A percentile compares a stretch with the other conserved stretches of the same genome.
phyloP scores from a whole-genome alignment of 2,329 filamentous ascomycete genomes.

The Xylaria sp. region DNA sequence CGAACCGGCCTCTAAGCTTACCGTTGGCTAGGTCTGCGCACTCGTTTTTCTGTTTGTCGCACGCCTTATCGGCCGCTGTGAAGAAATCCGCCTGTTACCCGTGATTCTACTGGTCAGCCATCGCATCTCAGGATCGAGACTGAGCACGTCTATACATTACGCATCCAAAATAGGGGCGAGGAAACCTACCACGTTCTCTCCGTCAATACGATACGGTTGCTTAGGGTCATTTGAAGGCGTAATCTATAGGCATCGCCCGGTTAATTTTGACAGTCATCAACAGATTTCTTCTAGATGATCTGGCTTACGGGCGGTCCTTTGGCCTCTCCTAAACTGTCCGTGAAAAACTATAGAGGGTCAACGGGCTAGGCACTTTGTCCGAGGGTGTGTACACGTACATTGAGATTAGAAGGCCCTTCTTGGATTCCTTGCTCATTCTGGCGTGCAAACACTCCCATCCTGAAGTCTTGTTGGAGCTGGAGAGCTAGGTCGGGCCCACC shows the following conservation, averaged over 20 bases:
- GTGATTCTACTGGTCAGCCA: not conserved
- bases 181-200: constrained; percentile 8
- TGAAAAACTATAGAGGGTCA: constrained; percentile 9
- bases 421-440: constrained; percentile 38
- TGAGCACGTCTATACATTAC: not conserved
- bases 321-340: not conserved
- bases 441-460: constrained; percentile 43
- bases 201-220: constrained; percentile 11
- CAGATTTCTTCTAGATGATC: not conserved
- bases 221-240: constrained; percentile 7
- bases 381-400: constrained; percentile 28
- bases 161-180: not conserved
- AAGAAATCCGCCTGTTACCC: constrained; percentile 47
- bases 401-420: constrained; percentile 43
- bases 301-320: constrained; percentile 11
- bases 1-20: constrained; percentile 35
- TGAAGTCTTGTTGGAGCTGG: constrained; percentile 45
- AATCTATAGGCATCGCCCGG: constrained; percentile 4
- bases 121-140: not conserved
- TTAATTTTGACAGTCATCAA: not conserved
- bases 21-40: constrained; percentile 52
- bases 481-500: constrained; percentile 31
- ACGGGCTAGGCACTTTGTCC: not conserved
- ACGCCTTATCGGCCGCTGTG: constrained; percentile 50
- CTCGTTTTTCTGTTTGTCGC: constrained; percentile 56